Percentiles rank a stretch among this genome's conserved stretches.
These are phyloP conservation scores for Debaryomyces udenii DNA, from an alignment of 1,139 yeast genomes.

Conservation along the genomic window DNA sequence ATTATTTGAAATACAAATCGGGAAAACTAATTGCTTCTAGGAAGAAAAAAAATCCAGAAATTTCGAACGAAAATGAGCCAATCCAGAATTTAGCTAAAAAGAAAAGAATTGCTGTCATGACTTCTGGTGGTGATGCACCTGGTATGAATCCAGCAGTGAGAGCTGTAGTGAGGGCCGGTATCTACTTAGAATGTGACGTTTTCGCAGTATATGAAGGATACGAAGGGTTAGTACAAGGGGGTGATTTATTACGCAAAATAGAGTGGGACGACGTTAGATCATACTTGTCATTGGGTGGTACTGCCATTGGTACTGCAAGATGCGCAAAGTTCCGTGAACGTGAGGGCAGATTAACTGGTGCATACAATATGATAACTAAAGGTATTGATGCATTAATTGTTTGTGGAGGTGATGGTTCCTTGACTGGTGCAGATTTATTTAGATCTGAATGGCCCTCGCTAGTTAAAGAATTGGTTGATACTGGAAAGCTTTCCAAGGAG, in stretches of 20 bases:
- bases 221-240: conserved; percentile 89
- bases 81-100: conserved; percentile 16
- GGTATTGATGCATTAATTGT: conserved; percentile 96
- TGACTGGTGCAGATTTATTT: conserved; percentile 95
- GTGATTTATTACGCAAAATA: conserved; percentile 73
- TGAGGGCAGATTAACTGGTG: conserved; percentile 78
- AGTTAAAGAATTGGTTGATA: conserved; percentile 64
- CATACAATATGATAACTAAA: conserved; percentile 78
- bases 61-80: conserved; percentile 4
- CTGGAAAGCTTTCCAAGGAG: conserved; percentile 55
- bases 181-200: conserved; percentile 89
- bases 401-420: conserved; percentile 99
- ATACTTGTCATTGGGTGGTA: conserved; percentile 89
- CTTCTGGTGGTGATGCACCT: conserved; percentile 98
- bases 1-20: conserved; percentile 27
- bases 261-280: conserved; percentile 95
- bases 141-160: conserved; percentile 98
- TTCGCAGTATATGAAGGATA: conserved; percentile 94
- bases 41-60: conserved; percentile 8
- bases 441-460: conserved; percentile 93
- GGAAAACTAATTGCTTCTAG: conserved; percentile 17
- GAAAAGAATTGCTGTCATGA: conserved; percentile 88
- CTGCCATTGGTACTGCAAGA: conserved; percentile 94
- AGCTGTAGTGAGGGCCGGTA: conserved; percentile 91
- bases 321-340: conserved; percentile 85